Evolutionary conservation across 441 rosid species (phyloP), one percentile per base, ranked within the genome.

Genomic region (Pelargonium myrrhifolium): DNA sequence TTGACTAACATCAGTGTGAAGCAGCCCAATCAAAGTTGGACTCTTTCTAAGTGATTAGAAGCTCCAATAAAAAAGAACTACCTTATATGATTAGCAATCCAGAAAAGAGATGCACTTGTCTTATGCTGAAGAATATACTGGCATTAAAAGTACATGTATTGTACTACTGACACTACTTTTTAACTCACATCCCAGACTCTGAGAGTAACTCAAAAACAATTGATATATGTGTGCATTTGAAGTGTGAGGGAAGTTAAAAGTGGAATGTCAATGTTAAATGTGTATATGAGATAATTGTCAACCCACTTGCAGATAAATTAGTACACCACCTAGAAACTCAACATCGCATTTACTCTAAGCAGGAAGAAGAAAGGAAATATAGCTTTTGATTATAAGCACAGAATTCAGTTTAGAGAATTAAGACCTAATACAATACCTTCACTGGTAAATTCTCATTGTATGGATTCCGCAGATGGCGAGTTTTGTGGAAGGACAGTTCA

Each of bases 361-460:
- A 45, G 15, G 51, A 45, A 12, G 51, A 45, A 45, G 35, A 45
- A 45, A 10, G 51, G 51, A 45, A 11, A 45, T n/a, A 45, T 45
- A 45, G 51, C 51, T 45, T n/a, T 45, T 10, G 12, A 45, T 45
- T 11, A 45, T 11, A 45, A 11, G 58, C 8, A 15, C 20, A 15
- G 15, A 51, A 51, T 4, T n/a, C 58, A n/a, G 7, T n/a, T 51
- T 15, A 15, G 56, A 53, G 45, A 63, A 58, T 62, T 9, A 24
- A 6, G 68, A 24, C 4, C 11, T 31, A 6, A 43, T 63, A 61
- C 18, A 64, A 35, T 83, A 95, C 99, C 99, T 92, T 95, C 76
- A 95, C 98, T 6, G 98, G 99, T 67, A 92, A 81, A 82, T 95
- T 92, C 77, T 95, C 99, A 72, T 95, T 92, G 87, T 80, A 95